Conservation (phyloP, 2,329 filamentous ascomycete genomes). For the Cryphonectria radicalis region DNA sequence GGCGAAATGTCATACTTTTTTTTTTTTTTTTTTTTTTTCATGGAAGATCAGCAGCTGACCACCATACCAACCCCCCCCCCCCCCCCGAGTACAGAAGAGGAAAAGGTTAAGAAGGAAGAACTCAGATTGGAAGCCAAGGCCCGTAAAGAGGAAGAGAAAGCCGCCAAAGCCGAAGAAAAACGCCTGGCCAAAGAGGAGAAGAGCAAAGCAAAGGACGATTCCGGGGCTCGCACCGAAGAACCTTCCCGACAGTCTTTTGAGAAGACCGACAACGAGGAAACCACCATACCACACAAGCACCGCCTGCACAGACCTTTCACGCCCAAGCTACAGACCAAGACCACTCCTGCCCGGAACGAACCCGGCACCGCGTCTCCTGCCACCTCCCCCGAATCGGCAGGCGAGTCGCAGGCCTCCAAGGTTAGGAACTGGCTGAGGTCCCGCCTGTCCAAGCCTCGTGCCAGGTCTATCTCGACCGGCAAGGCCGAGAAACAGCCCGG, state of each 20-base stretch:
- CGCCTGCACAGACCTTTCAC: constrained; percentile 26
- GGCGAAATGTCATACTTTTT: not conserved
- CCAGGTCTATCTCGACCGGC: constrained; percentile 34
- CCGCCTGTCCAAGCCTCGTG: constrained; percentile 42
- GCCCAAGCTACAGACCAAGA: constrained; percentile 30
- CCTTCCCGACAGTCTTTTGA: not conserved
- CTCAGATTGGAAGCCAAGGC: constrained; percentile 65
- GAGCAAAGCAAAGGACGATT: constrained; percentile 42
- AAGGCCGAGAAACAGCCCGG: constrained; percentile 17
- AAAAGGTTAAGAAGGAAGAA: constrained; percentile 68
- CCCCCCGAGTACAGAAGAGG: constrained; percentile 50
- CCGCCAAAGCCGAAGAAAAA: constrained; percentile 53
- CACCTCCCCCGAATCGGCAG: constrained; percentile 28
- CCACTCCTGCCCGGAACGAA: constrained; percentile 16
- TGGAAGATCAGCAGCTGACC: not conserved
- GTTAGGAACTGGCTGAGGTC: constrained; percentile 50
- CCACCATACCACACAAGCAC: constrained; percentile 6
- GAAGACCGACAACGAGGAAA: constrained; percentile 33
- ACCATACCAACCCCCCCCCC: not conserved
- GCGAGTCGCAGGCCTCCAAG: constrained; percentile 36
- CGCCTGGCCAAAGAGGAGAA: constrained; percentile 50
- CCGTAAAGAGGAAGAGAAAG: constrained; percentile 48
- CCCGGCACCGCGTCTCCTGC: constrained; percentile 24
- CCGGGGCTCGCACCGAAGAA: not conserved
- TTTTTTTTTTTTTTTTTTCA: too few relatives aligned